Conservation (phyloP, 2,329 filamentous ascomycete genomes). For the Incumbomyces delicatus region DNA sequence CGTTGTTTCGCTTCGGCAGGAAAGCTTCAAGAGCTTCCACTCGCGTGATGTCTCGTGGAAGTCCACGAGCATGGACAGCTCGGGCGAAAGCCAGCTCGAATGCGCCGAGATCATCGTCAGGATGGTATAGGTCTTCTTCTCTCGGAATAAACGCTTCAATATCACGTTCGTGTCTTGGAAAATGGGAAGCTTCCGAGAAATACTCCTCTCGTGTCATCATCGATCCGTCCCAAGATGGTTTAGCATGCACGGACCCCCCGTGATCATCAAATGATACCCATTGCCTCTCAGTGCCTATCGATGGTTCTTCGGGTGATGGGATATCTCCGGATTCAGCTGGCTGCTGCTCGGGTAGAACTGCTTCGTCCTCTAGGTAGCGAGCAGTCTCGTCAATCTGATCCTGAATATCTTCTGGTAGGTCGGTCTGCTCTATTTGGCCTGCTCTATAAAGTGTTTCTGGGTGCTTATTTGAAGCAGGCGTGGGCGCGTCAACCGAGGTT, state of each 20-base stretch:
- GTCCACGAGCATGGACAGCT: constrained; percentile 14
- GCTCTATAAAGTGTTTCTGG: background rate
- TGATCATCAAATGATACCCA: background rate
- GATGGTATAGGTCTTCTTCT: background rate
- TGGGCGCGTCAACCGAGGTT: too few relatives aligned
- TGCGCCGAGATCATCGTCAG: constrained; percentile 5
- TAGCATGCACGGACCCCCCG: background rate
- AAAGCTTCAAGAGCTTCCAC: constrained; percentile 15
- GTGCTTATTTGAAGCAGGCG: too few relatives aligned
- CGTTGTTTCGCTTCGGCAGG: constrained; percentile 11
- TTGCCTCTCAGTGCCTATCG: background rate
- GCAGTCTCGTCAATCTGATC: background rate
- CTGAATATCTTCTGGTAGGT: background rate
- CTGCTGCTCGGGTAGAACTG: background rate
- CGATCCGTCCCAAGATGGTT: background rate
- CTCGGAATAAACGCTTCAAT: background rate
- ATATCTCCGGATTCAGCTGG: background rate
- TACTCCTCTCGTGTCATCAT: background rate
- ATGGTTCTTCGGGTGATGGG: background rate
- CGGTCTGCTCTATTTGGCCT: background rate
- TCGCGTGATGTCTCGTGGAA: constrained; percentile 10
- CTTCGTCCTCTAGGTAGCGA: background rate
- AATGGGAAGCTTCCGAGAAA: background rate
- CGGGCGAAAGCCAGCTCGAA: constrained; percentile 17
- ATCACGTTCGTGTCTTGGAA: background rate